Conservation (phyloP, 1,284 basidiomycete genomes). For the Ustilago crameri region DNA sequence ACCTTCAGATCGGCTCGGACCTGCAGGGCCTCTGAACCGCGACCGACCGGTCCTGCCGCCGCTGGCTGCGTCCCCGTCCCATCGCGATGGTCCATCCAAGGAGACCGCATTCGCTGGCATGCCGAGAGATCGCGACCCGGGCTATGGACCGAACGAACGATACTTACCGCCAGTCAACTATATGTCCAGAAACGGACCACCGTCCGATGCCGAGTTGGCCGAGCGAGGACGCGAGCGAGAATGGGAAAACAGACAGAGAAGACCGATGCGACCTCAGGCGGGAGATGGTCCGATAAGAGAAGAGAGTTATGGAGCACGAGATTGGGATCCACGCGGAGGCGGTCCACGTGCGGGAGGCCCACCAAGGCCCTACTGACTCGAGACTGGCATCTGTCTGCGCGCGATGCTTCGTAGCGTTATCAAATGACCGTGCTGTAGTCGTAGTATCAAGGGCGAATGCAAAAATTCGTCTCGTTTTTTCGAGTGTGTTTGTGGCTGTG, state of each 20-base stretch:
- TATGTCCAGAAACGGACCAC: neutral
- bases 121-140: slow-evolving; percentile 11
- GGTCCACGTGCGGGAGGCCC: too few species aligned
- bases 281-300: neutral
- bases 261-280: neutral
- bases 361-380: neutral
- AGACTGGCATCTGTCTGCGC: too few species aligned
- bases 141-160: neutral
- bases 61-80: slow-evolving; percentile 9
- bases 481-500: too few species aligned
- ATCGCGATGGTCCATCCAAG: too few species aligned
- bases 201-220: slow-evolving; percentile 5
- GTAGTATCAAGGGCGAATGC: too few species aligned
- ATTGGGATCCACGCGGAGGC: neutral
- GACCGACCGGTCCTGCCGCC: slow-evolving; percentile 24
- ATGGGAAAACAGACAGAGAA: slow-evolving; percentile 10
- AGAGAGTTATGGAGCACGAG: neutral
- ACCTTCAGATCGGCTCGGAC: slow-evolving; percentile 5
- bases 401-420: too few species aligned
- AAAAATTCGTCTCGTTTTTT: too few species aligned
- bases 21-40: neutral
- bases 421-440: too few species aligned
- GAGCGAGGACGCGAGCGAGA: slow-evolving; percentile 12
- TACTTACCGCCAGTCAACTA: slow-evolving; percentile 1
- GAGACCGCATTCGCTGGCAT: neutral